phyloP scores from a whole-genome alignment of 257 asterid species.

The Solanum medicagineum region DNA sequence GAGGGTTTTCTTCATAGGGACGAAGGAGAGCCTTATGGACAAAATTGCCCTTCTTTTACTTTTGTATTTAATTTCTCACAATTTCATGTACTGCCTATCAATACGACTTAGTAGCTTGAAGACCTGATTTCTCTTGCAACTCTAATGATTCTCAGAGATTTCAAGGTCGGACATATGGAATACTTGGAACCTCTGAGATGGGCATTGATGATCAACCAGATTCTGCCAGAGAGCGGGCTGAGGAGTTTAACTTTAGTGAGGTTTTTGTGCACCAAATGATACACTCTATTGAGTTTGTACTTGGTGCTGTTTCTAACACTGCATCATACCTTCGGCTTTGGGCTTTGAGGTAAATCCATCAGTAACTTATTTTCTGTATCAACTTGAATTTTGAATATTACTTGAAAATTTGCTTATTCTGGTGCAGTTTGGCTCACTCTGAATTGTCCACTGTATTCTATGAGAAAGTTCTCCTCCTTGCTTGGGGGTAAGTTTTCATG shows the following conservation, averaged over 20 bases:
- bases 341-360: slow-evolving; percentile 64
- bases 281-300: slow-evolving; percentile 83
- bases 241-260: slow-evolving; percentile 79
- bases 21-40: neutral
- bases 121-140: neutral
- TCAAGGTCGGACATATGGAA: slow-evolving; percentile 75
- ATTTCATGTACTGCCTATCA: neutral
- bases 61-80: neutral
- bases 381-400: neutral
- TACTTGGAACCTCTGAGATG: slow-evolving; percentile 66
- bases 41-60: neutral
- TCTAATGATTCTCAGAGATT: slow-evolving; percentile 43
- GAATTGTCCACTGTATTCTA: slow-evolving; percentile 88
- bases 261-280: slow-evolving; percentile 95
- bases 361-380: neutral
- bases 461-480: slow-evolving; percentile 80
- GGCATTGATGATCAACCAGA: slow-evolving; percentile 55
- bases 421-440: slow-evolving; percentile 82
- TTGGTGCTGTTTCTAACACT: slow-evolving; percentile 93
- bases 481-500: slow-evolving; percentile 66
- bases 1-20: neutral
- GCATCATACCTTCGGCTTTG: slow-evolving; percentile 91
- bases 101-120: neutral
- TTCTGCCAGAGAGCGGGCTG: slow-evolving; percentile 47
- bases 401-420: neutral